Evolutionary conservation across 495 filamentous ascomycete genomes (phyloP).

Genomic region (Polyplosphaeria fusca): DNA sequence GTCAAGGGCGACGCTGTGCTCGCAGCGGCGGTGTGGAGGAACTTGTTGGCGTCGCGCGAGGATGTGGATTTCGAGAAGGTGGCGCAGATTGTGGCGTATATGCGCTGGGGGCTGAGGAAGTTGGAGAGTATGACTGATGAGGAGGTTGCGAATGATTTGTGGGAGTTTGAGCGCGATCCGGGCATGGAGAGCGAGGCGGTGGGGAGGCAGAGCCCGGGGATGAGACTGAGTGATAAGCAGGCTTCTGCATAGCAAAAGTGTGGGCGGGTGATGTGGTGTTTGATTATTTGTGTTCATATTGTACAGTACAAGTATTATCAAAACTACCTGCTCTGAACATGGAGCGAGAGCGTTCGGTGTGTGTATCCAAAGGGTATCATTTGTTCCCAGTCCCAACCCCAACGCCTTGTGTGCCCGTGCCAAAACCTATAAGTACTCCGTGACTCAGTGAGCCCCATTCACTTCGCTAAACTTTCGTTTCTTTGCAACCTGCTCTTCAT

Average conservation of each 20-base stretch:
- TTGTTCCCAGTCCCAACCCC: too few species aligned
- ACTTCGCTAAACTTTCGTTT: conserved; percentile 25
- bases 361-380: too few species aligned
- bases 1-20: conserved; percentile 79
- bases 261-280: too few species aligned
- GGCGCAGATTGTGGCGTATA: conserved; percentile 73
- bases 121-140: conserved; percentile 27
- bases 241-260: too few species aligned
- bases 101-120: conserved; percentile 58
- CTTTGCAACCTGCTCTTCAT: conserved; percentile 13
- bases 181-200: conserved; percentile 3
- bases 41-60: conserved; percentile 73
- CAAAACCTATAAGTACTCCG: too few species aligned
- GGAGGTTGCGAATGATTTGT: conserved; percentile 29
- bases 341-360: too few species aligned
- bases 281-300: too few species aligned
- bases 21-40: conserved; percentile 87
- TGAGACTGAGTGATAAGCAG: neutral
- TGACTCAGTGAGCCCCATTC: conserved; percentile 8
- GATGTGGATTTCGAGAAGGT: conserved; percentile 69
- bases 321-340: too few species aligned
- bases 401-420: too few species aligned
- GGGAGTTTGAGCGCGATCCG: conserved; percentile 22
- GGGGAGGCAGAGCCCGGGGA: neutral
- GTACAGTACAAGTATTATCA: too few species aligned